These are phyloP conservation scores for Lodderomyces margitis DNA, from an alignment of 1,139 yeast genomes.

Conservation along the genomic window DNA sequence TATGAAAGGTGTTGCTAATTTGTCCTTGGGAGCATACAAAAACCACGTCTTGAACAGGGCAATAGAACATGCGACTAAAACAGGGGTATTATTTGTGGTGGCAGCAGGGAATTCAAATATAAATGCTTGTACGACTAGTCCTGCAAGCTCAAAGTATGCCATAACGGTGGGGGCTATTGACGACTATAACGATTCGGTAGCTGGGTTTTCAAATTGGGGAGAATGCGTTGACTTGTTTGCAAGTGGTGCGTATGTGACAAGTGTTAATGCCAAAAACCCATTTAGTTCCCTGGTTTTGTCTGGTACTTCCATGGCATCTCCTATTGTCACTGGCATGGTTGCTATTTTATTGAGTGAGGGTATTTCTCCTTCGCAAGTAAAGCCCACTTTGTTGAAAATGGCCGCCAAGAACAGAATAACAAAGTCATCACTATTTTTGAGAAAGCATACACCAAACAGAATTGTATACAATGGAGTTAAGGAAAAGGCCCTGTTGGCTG, in stretches of 20 bases:
- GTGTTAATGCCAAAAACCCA: conserved; percentile 33
- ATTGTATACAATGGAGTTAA: conserved; percentile 35
- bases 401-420: conserved; percentile 39
- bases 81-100: conserved; percentile 76
- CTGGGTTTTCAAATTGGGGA: conserved; percentile 86
- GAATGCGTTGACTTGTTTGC: conserved; percentile 82
- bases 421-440: conserved; percentile 26
- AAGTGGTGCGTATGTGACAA: conserved; percentile 66
- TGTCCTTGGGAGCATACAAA: conserved; percentile 73
- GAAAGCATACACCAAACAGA: conserved; percentile 37
- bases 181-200: conserved; percentile 64
- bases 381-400: conserved; percentile 34
- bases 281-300: conserved; percentile 47
- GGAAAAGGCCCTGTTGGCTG: conserved; percentile 14
- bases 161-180: conserved; percentile 88
- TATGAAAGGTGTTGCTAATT: conserved; percentile 65
- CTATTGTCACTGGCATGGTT: conserved; percentile 71
- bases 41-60: conserved; percentile 70
- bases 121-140: conserved; percentile 78
- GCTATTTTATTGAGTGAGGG: conserved; percentile 67
- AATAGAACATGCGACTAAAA: conserved; percentile 62
- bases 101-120: conserved; percentile 86
- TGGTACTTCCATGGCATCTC: conserved; percentile 91
- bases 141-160: conserved; percentile 70
- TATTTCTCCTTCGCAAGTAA: conserved; percentile 39